Base-by-base conservation (phyloP, 106 monocot species). In the Xerophyta viscosa region DNA sequence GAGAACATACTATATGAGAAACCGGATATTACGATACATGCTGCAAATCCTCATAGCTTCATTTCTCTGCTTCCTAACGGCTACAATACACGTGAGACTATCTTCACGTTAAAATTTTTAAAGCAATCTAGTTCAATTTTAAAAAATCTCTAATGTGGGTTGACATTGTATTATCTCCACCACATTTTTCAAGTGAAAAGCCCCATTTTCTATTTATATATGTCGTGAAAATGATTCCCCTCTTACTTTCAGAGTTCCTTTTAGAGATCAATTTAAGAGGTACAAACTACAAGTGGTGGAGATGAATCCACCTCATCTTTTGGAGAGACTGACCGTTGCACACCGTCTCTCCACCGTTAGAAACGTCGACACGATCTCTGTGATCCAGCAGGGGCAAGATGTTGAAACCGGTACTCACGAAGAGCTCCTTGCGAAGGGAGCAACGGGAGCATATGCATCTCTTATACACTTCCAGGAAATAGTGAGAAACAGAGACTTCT, bases 361-460 rank as follows among this genome's bases (percentile, higher is more conserved):
- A 66, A 85, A 98, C 48, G 81, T 82, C 6, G 85, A 98, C 41
- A 79, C 66, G 21, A 98, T 98, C 24, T 89, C 96, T 17, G 96
- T 98, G 22, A 89, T 98, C 57, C 96, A 98, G 57, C 88, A 98
- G 64, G 96, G 96, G n/a, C 89, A 98, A 37, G 88, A 89, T 60
- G 85, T 82, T 44, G 96, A 98, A 57, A 86, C 89, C 27, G 96
- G 96, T 28, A 85, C 82, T 19, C 96, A 98, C 62, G 85, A 89
- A 31, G 82, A 85, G 27, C 73, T 98, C 12, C 52, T 89, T 31
- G 81, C 89, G 11, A 98, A 88, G 58, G 88, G 93, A 41, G 67
- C 10, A 56, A 56, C 70, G 2, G 89, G 96, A 42, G 85, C 82
- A 8, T 98, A 89, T 66, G 66, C 85, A 20, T 77, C 85, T 43